A percentile compares a stretch with the other conserved stretches of the same genome.
Conservation (phyloP, 2,329 filamentous ascomycete genomes). For the Phaeosphaeria sp. region DNA sequence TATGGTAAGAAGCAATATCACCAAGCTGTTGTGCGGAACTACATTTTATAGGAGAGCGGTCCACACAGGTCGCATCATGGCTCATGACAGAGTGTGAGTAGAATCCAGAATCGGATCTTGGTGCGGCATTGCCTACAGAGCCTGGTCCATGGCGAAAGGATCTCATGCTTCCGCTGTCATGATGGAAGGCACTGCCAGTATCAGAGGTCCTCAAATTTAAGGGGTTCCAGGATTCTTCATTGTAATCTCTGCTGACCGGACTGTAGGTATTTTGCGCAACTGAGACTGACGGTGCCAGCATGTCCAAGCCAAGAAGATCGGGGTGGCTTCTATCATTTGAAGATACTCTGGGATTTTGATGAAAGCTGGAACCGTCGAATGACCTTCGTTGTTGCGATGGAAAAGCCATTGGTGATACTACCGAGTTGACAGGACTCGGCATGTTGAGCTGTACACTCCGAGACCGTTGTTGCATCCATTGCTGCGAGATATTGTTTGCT, state of each 20-base stretch:
- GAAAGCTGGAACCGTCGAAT: conserved; percentile 8
- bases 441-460: conserved; percentile 19
- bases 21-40: conserved; percentile 19
- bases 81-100: conserved; percentile 41
- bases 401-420: conserved; percentile 16
- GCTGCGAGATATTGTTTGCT: conserved; percentile 16
- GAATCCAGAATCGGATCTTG: conserved; percentile 43
- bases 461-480: conserved; percentile 24
- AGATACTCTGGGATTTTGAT: conserved; percentile 10
- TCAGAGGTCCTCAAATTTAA: conserved; percentile 22
- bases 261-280: conserved; percentile 7
- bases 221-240: conserved; percentile 38
- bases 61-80: conserved; percentile 28
- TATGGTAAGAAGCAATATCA: conserved; percentile 23
- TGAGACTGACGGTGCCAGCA: conserved; percentile 21
- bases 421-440: conserved; percentile 25
- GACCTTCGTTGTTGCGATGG: conserved; percentile 9
- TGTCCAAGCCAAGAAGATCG: conserved; percentile 12
- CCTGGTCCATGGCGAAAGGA: conserved; percentile 17
- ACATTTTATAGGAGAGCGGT: conserved; percentile 27
- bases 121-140: conserved; percentile 8
- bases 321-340: conserved; percentile 10
- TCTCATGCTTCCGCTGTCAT: conserved; percentile 20
- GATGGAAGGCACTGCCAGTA: conserved; percentile 6
- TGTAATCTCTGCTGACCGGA: conserved; percentile 17